phyloP scores from a whole-genome alignment of 1,139 yeast genomes.

The Waltiozyma sp. region DNA sequence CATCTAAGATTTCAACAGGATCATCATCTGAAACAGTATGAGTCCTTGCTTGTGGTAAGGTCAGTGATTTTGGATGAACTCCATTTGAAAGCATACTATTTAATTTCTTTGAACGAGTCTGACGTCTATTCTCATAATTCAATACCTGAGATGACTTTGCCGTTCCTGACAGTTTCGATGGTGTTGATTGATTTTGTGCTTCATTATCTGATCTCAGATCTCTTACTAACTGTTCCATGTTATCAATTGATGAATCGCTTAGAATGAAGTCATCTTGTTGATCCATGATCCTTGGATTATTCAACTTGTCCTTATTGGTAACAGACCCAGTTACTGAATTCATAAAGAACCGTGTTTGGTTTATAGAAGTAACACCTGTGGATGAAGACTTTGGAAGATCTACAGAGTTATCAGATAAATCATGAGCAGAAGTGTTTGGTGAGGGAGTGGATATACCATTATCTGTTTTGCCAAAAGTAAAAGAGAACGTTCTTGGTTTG shows the following conservation, averaged over 20 bases:
- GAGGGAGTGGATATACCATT: background rate
- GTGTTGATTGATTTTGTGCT: background rate
- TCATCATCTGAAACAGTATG: slow-evolving; percentile 7
- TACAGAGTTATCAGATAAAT: slow-evolving; percentile 2
- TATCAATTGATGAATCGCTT: slow-evolving; percentile 4
- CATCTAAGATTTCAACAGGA: slow-evolving; percentile 14
- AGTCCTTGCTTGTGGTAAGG: background rate
- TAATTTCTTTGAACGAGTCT: background rate
- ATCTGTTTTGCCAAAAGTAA: slow-evolving; percentile 8
- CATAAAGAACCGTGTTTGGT: background rate
- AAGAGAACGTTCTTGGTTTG: slow-evolving; percentile 12
- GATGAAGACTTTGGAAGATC: slow-evolving; percentile 5
- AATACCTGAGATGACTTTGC: background rate
- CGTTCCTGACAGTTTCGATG: background rate
- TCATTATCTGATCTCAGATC: background rate
- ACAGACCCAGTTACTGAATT: background rate
- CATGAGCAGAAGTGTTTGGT: background rate
- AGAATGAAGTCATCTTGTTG: slow-evolving; percentile 2
- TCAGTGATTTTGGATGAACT: too few species aligned
- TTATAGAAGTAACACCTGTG: slow-evolving; percentile 6
- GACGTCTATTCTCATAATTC: background rate
- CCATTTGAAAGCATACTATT: too few species aligned
- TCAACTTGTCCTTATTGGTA: slow-evolving; percentile 3
- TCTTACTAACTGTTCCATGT: slow-evolving; percentile 1
- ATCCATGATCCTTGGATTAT: background rate